Conservation (phyloP, 2,329 filamentous ascomycete species). For the Clonostachys byssicola region DNA sequence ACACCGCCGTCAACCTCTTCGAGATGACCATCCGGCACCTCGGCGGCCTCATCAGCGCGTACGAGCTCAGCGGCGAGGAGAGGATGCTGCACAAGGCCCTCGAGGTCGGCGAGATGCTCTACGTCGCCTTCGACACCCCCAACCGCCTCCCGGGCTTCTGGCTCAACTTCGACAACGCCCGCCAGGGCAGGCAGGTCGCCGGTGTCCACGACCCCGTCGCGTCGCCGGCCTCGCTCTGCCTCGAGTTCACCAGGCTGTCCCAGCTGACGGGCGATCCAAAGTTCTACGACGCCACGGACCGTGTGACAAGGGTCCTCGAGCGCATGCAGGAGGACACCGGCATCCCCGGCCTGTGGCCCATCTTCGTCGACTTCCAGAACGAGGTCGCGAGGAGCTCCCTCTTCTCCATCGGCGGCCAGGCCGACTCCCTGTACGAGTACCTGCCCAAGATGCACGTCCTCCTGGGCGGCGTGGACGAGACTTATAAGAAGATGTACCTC, state of each 20-base stretch:
- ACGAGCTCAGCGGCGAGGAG: conserved; percentile 39
- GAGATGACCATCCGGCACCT: conserved; percentile 53
- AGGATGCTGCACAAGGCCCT: conserved; percentile 40
- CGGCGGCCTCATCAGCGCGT: conserved; percentile 45
- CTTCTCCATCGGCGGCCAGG: conserved; percentile 51
- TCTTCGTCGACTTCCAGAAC: conserved; percentile 48
- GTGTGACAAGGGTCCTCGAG: conserved; percentile 52
- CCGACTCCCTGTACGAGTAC: conserved; percentile 61
- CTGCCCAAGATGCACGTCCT: conserved; percentile 63
- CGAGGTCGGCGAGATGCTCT: conserved; percentile 48
- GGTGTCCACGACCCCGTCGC: conserved; percentile 26
- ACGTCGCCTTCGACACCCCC: conserved; percentile 46
- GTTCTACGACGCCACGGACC: conserved; percentile 58
- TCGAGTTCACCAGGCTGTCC: conserved; percentile 62
- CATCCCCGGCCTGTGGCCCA: conserved; percentile 61
- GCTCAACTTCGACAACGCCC: conserved; percentile 29
- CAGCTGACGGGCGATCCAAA: conserved; percentile 56
- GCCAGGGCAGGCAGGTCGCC: conserved; percentile 37
- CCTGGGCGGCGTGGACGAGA: conserved; percentile 49
- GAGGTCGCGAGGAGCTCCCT: conserved; percentile 35
- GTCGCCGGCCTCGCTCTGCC: conserved; percentile 48
- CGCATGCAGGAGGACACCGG: conserved; percentile 45
- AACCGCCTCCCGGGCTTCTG: conserved; percentile 37
- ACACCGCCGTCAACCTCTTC: conserved; percentile 38
- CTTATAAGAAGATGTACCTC: conserved; percentile 29